phyloP scores from a whole-genome alignment of 208 protist species.

The Acanthamoeba castellanii region DNA sequence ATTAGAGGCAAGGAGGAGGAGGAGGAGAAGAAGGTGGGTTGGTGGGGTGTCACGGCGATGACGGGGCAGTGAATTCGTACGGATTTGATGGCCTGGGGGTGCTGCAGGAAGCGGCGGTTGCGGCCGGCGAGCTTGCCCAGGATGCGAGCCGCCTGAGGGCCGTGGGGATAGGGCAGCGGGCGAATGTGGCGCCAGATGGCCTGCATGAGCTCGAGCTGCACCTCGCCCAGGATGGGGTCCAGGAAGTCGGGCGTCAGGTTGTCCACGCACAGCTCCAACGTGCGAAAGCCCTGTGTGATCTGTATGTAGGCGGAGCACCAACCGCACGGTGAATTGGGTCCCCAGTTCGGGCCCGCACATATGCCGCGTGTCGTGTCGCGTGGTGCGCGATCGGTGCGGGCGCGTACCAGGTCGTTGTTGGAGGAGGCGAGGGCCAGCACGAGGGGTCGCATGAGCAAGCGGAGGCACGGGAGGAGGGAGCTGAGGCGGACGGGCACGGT shows the following conservation, averaged over 20 bases:
- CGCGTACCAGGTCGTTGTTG: conserved; percentile 53
- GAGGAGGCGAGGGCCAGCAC: conserved; percentile 84
- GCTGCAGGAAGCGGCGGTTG: conserved; percentile 85
- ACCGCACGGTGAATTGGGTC: not conserved
- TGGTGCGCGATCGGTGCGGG: too few species aligned
- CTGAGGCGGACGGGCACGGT: conserved; percentile 90
- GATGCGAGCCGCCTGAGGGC: conserved; percentile 86
- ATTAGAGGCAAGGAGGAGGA: not conserved
- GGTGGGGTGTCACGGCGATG: not conserved
- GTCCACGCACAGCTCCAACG: conserved; percentile 87
- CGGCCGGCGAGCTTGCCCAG: conserved; percentile 92
- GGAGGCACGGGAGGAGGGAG: conserved; percentile 88
- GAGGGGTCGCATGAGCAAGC: conserved; percentile 88
- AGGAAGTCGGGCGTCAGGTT: conserved; percentile 87
- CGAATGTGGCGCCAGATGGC: conserved; percentile 84
- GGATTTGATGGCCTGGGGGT: not conserved
- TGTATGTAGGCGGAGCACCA: not conserved
- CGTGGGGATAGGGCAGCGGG: conserved; percentile 80
- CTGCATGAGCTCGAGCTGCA: conserved; percentile 83
- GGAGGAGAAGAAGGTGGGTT: not conserved
- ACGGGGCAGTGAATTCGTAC: too few species aligned
- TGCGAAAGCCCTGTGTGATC: conserved; percentile 82
- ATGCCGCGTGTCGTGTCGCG: too few species aligned
- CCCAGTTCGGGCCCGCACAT: too few species aligned
- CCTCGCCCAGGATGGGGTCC: conserved; percentile 83